phyloP scores from a whole-genome alignment of 2,329 filamentous ascomycete species.

The Talaromyces albobiverticillius region DNA sequence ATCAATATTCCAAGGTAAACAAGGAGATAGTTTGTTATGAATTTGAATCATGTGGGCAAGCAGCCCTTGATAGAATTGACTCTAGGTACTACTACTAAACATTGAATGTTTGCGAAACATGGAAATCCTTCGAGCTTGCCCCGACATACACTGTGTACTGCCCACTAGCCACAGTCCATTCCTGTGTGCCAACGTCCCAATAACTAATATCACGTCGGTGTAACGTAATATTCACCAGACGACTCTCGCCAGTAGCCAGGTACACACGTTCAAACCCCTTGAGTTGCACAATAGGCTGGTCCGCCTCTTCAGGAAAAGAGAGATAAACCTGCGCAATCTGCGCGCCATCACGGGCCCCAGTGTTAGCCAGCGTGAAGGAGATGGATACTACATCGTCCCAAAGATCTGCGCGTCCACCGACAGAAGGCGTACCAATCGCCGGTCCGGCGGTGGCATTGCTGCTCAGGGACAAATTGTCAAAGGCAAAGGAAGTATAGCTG shows the following conservation, averaged over 20 bases:
- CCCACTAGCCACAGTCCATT: constrained; percentile 48
- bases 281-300: constrained; percentile 10
- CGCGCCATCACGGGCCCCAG: constrained; percentile 45
- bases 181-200: constrained; percentile 59
- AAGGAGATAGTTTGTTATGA: too few relatives aligned
- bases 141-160: constrained; percentile 7
- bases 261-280: constrained; percentile 14
- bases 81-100: too few relatives aligned
- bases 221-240: constrained; percentile 52
- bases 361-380: constrained; percentile 50
- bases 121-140: neutral
- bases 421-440: neutral
- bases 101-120: too few relatives aligned
- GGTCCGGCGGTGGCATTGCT: too few relatives aligned
- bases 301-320: constrained; percentile 47
- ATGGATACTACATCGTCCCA: constrained; percentile 40
- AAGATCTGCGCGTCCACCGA: neutral
- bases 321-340: constrained; percentile 65
- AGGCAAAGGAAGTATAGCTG: constrained; percentile 26
- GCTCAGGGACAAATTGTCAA: too few relatives aligned
- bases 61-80: too few relatives aligned
- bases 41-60: too few relatives aligned
- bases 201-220: constrained; percentile 62
- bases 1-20: too few relatives aligned
- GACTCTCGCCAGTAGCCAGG: constrained; percentile 48